Conservation (phyloP, 352 stramenopile species). For the Pythium sp. region DNA sequence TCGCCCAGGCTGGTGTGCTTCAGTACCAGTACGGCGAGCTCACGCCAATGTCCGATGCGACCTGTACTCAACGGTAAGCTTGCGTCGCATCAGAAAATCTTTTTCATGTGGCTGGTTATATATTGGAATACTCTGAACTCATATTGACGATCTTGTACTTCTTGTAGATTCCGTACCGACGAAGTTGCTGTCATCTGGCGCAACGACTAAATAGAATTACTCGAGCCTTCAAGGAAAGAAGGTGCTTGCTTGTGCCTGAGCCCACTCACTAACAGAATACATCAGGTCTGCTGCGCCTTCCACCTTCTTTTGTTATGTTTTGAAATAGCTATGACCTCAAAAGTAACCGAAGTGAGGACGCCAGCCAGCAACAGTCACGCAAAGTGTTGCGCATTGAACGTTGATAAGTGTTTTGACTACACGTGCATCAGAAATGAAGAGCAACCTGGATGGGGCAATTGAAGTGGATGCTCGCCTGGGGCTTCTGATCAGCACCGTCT, state of each 20-base stretch:
- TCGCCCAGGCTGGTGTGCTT: constrained; percentile 98
- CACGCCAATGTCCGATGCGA: constrained; percentile 90
- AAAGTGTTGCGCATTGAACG: no score
- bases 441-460: constrained; percentile 1
- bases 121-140: not conserved
- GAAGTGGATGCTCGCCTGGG: constrained; percentile 23
- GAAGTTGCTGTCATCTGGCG: constrained; percentile 97
- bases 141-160: not conserved
- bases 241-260: not conserved
- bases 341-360: not conserved
- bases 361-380: constrained; percentile 1
- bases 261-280: not conserved
- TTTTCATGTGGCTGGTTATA: not conserved
- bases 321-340: not conserved
- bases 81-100: not conserved
- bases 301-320: not conserved
- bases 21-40: constrained; percentile 93
- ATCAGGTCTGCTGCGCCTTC: not conserved
- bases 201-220: constrained; percentile 39
- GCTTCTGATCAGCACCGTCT: constrained; percentile 29
- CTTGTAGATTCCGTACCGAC: constrained; percentile 94
- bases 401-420: not conserved
- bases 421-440: not conserved
- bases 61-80: constrained; percentile 91
- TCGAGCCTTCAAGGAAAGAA: not conserved